phyloP scores from a whole-genome alignment of 176 grass and related monocot genomes.

The Musa beccarii region DNA sequence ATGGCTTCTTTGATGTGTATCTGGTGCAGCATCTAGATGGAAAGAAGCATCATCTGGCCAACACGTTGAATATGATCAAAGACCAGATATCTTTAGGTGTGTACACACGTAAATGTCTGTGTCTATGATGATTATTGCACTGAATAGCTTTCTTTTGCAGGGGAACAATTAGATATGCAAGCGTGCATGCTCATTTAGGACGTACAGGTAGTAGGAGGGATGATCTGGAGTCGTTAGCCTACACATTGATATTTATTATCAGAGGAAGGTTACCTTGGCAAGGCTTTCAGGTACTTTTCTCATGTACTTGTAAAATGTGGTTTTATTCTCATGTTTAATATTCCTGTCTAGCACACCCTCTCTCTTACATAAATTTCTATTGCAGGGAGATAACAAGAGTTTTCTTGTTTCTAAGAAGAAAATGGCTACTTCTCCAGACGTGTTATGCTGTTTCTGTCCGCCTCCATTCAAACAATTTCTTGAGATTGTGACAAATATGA shows the following conservation, averaged over 20 bases:
- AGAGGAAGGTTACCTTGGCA: constrained; percentile 98
- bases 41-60: constrained; percentile 75
- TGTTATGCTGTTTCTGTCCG: constrained; percentile 78
- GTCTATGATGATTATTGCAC: constrained; percentile 1
- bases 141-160: constrained; percentile 30
- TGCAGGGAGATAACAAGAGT: constrained; percentile 96
- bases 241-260: constrained; percentile 90
- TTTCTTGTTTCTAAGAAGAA: constrained; percentile 99
- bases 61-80: constrained; percentile 97
- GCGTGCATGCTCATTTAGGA: constrained; percentile 96
- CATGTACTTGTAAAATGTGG: not conserved
- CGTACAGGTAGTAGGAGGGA: constrained; percentile 96
- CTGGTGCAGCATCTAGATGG: constrained; percentile 80
- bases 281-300: constrained; percentile 70
- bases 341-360: constrained; percentile 16
- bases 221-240: constrained; percentile 90
- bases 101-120: constrained; percentile 7
- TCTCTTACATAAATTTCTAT: not conserved
- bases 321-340: not conserved
- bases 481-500: constrained; percentile 94
- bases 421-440: constrained; percentile 91
- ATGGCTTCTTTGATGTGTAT: constrained; percentile 16
- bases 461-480: constrained; percentile 85
- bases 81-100: constrained; percentile 93
- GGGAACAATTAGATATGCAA: constrained; percentile 98